Evolutionary conservation across 352 stramenopile genomes (phyloP), one percentile per base, ranked within the genome.

Genomic region (Pythium rhizo-oryzae): DNA sequence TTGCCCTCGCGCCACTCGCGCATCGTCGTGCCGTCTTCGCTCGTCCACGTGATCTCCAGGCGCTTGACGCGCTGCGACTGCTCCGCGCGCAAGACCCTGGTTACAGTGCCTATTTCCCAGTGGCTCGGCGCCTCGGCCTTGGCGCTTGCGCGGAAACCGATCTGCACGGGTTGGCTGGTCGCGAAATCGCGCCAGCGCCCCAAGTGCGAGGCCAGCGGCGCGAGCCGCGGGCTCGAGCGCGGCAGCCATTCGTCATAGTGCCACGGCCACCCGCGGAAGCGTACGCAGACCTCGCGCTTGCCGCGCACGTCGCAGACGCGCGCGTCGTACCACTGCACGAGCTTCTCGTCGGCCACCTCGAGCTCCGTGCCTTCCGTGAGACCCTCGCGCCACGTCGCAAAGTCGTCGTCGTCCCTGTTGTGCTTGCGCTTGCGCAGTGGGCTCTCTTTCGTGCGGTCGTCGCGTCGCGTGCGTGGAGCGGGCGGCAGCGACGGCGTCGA

Each of bases 181-280:
- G 50, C 9, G 18, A 81, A 76, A 11, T 67, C 54, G 2, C 74
- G 67, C 74, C 74, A 81, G 23, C 69, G 33, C 0, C 64, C 62
- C 18, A 74, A 59, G 37, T 77, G 65, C 21, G 86, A 96, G 28
- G 89, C 76, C 71, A 96, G 94, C 0, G 89, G 88, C 28, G 90
- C 82, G 25, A 98, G 79, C 9, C 92, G 77, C 24, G 79, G 71
- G 18, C 89, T 97, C 70, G 91, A 76, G 46, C 76, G 82, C 8
- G 77, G 53, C 44, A 98, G 80, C 88, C 89, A 97, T 79, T 98
- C 94, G 78, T 98, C 91, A 85, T 92, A 98, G 13, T 86, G 74
- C 49, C 85, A 77, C 4, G 94, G 90, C 92, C 92, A 98, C 37
- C 92, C 92, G 65, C 97, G 96, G 76, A 97, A 98, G 63, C 96